Base-by-base conservation (phyloP, 768 basidiomycete genomes). In the Suillus americanus region DNA sequence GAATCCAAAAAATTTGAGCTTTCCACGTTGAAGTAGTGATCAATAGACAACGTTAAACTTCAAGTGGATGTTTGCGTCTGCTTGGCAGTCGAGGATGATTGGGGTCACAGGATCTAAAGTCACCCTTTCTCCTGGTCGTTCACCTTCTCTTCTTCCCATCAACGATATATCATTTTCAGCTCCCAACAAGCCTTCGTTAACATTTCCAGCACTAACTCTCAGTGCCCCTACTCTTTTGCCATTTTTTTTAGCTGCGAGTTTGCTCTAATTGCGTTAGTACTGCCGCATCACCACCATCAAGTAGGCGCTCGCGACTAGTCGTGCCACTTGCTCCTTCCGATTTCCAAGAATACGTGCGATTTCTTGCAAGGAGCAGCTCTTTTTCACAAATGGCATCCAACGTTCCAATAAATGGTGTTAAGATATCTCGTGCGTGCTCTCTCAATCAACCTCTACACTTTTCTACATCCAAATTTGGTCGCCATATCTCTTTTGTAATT, bases 401-500 rank as follows among this genome's bases (percentile, higher is more conserved):
- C 79, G 89, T 83, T 72, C 91, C 91, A 76, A 91, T 93, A 80
- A 93, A 92, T 79, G 91, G 91, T 72, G 89, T 92, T 79, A 92
- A 91, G 83, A 85, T 92, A 73, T 91, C 90, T 77, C 85, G 91
- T 92, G 77, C 80, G 91, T 89, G 55, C 63, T 64, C 62, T 67
- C 64, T 57, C 53, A 62, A 30, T 56, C 63, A 60, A 46, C 54
- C 56, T 62, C 65, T 64, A 62, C 61, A 33, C 57, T 62, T 67
- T 68, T 66, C 67, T 60, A 62, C 66, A 65, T 67, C 70, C 74
- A 71, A 74, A 73, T 73, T 67, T 72, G 73, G 71, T 70, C 67
- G 62, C 68, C 64, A 67, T 69, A 72, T 68, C 64, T 67, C 28
- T 53, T 53, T 53, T 65, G 62, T 70, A 59, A 59, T 59, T 20